Conservation (phyloP, 2,329 filamentous ascomycete genomes). For the Ophiostoma himal-ulmi region DNA sequence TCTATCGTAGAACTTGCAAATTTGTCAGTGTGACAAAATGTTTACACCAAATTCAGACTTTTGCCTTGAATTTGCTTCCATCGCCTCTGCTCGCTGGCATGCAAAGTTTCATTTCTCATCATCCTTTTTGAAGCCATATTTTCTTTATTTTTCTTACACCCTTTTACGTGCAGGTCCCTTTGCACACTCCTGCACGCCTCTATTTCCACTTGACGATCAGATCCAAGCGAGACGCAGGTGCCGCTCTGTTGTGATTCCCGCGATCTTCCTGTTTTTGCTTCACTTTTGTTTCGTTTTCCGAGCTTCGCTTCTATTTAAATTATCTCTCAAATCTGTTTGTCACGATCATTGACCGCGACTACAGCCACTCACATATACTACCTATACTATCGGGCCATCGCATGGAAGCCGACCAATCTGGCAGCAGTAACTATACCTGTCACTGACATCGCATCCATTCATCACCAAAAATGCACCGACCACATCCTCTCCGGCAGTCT, state of each 20-base stretch:
- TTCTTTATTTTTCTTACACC: background rate
- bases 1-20: background rate
- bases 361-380: background rate
- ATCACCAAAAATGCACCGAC: constrained; percentile 49
- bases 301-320: background rate
- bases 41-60: background rate
- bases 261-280: constrained; percentile 17
- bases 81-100: constrained; percentile 22
- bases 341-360: background rate
- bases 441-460: constrained; percentile 27
- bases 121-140: constrained; percentile 15
- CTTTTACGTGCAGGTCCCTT: constrained; percentile 8
- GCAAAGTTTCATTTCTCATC: constrained; percentile 21
- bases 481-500: constrained; percentile 54
- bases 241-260: constrained; percentile 15
- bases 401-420: constrained; percentile 21
- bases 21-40: constrained; percentile 1
- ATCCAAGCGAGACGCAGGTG: constrained; percentile 17
- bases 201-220: constrained; percentile 4
- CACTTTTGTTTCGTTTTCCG: constrained; percentile 10
- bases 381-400: background rate
- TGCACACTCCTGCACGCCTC: background rate
- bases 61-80: constrained; percentile 3
- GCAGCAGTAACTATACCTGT: constrained; percentile 26
- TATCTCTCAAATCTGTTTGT: background rate